Conservation (phyloP, 352 stramenopile species). For the Phytopythium ostracodes region DNA sequence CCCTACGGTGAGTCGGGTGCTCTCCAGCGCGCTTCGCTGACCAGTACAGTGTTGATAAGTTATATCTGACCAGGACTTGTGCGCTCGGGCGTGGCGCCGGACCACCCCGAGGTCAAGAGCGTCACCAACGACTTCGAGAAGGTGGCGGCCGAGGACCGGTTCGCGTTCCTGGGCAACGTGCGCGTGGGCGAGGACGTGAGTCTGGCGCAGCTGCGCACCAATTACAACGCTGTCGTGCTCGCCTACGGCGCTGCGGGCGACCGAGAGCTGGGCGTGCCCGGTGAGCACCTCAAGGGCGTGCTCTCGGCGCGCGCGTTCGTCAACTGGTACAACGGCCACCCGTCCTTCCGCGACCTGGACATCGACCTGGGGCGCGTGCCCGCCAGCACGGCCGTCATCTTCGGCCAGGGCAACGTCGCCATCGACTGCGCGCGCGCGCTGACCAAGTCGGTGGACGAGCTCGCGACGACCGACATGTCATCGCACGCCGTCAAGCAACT, state of each 20-base stretch:
- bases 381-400: constrained; percentile 87
- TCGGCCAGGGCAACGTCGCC: constrained; percentile 97
- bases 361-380: constrained; percentile 32
- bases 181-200: constrained; percentile 83
- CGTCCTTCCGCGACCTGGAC: constrained; percentile 87
- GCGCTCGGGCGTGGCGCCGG: constrained; percentile 94
- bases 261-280: constrained; percentile 80
- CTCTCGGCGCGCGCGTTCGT: constrained; percentile 93
- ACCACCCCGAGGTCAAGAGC: constrained; percentile 98
- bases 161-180: constrained; percentile 91
- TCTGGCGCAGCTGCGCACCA: constrained; percentile 79
- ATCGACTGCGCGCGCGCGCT: constrained; percentile 96
- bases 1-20: constrained; percentile 85
- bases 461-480: constrained; percentile 92
- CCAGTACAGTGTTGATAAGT: neutral
- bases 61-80: constrained; percentile 78
- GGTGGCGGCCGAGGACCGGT: constrained; percentile 73
- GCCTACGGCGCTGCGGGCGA: constrained; percentile 95
- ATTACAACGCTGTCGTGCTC: constrained; percentile 95
- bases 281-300: constrained; percentile 74
- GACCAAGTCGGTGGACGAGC: constrained; percentile 86
- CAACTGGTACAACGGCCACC: constrained; percentile 99
- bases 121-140: constrained; percentile 97
- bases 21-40: neutral
- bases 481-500: constrained; percentile 86